phyloP scores from a whole-genome alignment of 2,329 filamentous ascomycete genomes.

The Penicillium palitans region DNA sequence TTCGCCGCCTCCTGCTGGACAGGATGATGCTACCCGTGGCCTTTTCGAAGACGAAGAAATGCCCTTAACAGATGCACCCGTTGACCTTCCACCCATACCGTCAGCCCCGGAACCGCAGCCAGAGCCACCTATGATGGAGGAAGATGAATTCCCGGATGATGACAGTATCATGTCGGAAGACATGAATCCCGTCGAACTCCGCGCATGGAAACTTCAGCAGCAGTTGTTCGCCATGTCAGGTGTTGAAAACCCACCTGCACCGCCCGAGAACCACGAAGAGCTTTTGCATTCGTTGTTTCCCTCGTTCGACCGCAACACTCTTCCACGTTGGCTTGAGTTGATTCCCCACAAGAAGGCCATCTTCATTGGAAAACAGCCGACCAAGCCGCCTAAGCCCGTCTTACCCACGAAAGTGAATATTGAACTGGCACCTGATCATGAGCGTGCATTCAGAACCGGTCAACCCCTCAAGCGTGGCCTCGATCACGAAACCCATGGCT shows the following conservation, averaged over 20 bases:
- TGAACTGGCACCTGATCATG: constrained; percentile 81
- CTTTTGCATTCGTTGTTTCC: constrained; percentile 79
- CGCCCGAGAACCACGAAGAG: constrained; percentile 71
- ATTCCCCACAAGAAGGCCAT: constrained; percentile 77
- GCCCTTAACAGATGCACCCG: constrained; percentile 16
- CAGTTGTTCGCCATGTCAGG: constrained; percentile 49
- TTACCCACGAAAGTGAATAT: constrained; percentile 85
- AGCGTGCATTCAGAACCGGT: constrained; percentile 79
- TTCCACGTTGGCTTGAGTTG: constrained; percentile 77
- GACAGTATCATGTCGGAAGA: constrained; percentile 35
- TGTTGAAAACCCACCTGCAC: constrained; percentile 64
- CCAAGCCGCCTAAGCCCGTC: constrained; percentile 77
- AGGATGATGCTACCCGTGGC: constrained; percentile 34
- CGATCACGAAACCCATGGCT: constrained; percentile 57
- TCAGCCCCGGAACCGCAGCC: constrained; percentile 22
- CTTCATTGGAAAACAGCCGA: constrained; percentile 74
- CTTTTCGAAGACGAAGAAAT: constrained; percentile 36
- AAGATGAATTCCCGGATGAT: constrained; percentile 30
- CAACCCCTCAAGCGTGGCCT: constrained; percentile 54
- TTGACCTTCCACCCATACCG: constrained; percentile 22
- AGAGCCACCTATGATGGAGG: constrained; percentile 30
- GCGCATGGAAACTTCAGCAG: constrained; percentile 49
- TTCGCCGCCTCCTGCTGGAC: constrained; percentile 34
- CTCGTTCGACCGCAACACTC: constrained; percentile 71
- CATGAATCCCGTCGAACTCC: constrained; percentile 44